Conservation (phyloP, 352 stramenopile genomes). For the Phytophthora chlamydospora region DNA sequence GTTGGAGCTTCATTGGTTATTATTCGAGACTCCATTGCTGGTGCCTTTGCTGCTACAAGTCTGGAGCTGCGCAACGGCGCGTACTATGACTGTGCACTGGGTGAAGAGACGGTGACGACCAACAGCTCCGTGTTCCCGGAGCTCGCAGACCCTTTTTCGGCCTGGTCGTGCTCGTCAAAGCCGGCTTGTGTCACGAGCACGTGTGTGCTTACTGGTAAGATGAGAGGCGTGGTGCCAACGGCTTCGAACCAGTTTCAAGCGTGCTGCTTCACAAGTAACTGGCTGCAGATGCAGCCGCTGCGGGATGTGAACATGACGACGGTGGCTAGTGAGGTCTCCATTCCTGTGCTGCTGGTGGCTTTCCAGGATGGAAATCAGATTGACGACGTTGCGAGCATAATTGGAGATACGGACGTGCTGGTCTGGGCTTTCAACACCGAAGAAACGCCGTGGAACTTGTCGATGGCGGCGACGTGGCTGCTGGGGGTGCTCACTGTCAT, state of each 20-base stretch:
- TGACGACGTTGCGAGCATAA: constrained; percentile 28
- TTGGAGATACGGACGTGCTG: constrained; percentile 17
- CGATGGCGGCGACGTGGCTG: constrained; percentile 69
- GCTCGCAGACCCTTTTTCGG: constrained; percentile 20
- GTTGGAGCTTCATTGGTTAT: constrained; percentile 47
- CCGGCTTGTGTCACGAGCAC: constrained; percentile 38
- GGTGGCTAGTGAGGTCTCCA: constrained; percentile 5
- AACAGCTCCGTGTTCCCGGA: constrained; percentile 52
- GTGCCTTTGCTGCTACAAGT: constrained; percentile 36
- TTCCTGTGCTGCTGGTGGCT: constrained; percentile 49
- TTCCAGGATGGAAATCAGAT: constrained; percentile 48
- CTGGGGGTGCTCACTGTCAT: constrained; percentile 58
- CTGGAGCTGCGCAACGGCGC: constrained; percentile 16
- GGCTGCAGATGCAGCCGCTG: constrained; percentile 45
- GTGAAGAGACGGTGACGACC: constrained; percentile 35
- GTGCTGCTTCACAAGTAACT: constrained; percentile 57
- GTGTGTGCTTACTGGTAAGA: constrained; percentile 44
- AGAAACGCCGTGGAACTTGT: constrained; percentile 67
- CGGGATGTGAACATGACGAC: background rate
- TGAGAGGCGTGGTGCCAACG: background rate
- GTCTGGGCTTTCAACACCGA: constrained; percentile 45
- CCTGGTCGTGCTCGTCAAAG: constrained; percentile 34
- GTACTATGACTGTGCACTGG: constrained; percentile 60
- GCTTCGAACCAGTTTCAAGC: constrained; percentile 36
- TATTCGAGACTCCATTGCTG: constrained; percentile 54